Evolutionary conservation across 2,329 filamentous ascomycete species (phyloP).

Genomic region (Trichophaea hybrida): DNA sequence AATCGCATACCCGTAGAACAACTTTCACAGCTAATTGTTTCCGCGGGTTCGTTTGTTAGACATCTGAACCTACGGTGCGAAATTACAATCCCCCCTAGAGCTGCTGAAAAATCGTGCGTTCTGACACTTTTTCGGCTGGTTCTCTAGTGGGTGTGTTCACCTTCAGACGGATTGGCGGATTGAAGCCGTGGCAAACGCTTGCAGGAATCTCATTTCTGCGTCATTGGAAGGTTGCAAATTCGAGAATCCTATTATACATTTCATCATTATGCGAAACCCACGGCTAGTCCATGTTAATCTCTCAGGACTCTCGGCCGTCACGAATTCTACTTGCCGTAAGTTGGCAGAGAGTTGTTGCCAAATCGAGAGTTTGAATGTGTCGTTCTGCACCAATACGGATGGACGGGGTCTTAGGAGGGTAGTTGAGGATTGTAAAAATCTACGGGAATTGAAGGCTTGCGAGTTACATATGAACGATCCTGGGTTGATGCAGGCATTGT

Average conservation of each 20-base stretch:
- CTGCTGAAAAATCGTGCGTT: background rate
- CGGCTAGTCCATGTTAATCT: constrained; percentile 74
- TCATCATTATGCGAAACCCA: constrained; percentile 57
- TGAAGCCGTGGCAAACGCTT: constrained; percentile 66
- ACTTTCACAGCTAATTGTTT: constrained; percentile 67
- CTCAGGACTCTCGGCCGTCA: constrained; percentile 63
- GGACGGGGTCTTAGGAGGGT: constrained; percentile 60
- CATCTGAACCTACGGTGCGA: constrained; percentile 61
- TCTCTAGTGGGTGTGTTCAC: constrained; percentile 58
- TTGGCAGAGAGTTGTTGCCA: constrained; percentile 67
- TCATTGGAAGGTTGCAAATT: constrained; percentile 82
- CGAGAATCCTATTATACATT: constrained; percentile 60
- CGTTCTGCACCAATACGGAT: constrained; percentile 82
- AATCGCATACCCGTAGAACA: constrained; percentile 70
- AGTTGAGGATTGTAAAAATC: constrained; percentile 53
- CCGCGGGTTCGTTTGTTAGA: constrained; percentile 77
- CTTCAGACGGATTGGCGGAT: constrained; percentile 66
- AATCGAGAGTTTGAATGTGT: constrained; percentile 75
- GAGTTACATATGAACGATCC: constrained; percentile 71
- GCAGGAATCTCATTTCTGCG: constrained; percentile 72
- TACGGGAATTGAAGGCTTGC: constrained; percentile 68
- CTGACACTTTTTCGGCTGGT: background rate
- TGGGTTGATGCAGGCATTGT: constrained; percentile 58
- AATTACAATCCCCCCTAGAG: background rate
- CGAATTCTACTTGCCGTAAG: constrained; percentile 73